These are phyloP conservation scores for Pseudogymnoascus sp. DNA, from an alignment of 2,329 filamentous ascomycete species.

Conservation along the genomic window DNA sequence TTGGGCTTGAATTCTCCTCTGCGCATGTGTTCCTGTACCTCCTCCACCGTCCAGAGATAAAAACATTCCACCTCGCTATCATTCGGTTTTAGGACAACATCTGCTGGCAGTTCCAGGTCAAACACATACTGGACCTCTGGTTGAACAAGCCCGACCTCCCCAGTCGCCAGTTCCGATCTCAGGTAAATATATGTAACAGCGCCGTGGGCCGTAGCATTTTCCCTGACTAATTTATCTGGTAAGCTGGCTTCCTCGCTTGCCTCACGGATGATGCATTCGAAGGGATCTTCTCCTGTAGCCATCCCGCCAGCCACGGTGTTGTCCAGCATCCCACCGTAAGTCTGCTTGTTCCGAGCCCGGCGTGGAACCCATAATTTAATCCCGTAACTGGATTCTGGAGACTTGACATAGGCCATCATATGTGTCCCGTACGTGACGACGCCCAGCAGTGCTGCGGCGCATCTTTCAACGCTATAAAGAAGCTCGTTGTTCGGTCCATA, in stretches of 20 bases:
- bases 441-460: slow-evolving; percentile 66
- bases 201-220: slow-evolving; percentile 52
- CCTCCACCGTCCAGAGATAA: slow-evolving; percentile 66
- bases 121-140: slow-evolving; percentile 91
- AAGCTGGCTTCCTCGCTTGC: slow-evolving; percentile 83
- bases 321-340: slow-evolving; percentile 85
- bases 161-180: slow-evolving; percentile 66
- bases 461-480: slow-evolving; percentile 70
- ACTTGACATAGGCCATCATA: slow-evolving; percentile 64
- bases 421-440: slow-evolving; percentile 74
- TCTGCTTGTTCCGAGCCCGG: slow-evolving; percentile 69
- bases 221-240: slow-evolving; percentile 60
- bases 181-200: slow-evolving; percentile 81
- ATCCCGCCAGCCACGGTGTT: slow-evolving; percentile 87
- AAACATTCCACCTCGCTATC: slow-evolving; percentile 90
- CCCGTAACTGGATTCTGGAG: slow-evolving; percentile 40
- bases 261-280: slow-evolving; percentile 79
- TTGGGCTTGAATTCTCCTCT: slow-evolving; percentile 85
- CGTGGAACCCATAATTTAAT: slow-evolving; percentile 80
- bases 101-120: slow-evolving; percentile 68
- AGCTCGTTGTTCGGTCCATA: slow-evolving; percentile 56
- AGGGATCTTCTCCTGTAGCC: slow-evolving; percentile 69
- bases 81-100: slow-evolving; percentile 64
- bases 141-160: slow-evolving; percentile 74
- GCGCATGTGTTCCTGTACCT: slow-evolving; percentile 63